phyloP scores from a whole-genome alignment of 768 basidiomycete genomes.

The Tylopilus balloui region DNA sequence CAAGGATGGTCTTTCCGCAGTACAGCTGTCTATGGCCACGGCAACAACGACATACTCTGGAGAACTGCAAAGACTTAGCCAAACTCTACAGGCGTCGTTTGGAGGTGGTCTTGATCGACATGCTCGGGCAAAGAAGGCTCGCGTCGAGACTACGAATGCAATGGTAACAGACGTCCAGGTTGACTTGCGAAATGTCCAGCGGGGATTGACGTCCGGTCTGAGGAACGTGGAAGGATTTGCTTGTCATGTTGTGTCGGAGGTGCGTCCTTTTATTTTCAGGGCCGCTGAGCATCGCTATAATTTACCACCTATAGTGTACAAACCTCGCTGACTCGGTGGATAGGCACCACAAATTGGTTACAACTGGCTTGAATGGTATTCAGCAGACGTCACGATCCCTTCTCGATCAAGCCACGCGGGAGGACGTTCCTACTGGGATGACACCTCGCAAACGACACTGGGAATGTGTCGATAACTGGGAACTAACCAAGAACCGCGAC shows the following conservation, averaged over 20 bases:
- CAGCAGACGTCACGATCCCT: conserved; percentile 49
- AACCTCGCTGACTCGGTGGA: conserved; percentile 39
- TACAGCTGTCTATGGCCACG: conserved; percentile 41
- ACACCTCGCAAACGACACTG: conserved; percentile 76
- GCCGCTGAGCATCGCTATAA: neutral
- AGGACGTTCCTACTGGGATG: conserved; percentile 63
- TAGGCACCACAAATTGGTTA: conserved; percentile 41
- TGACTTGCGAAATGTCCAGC: conserved; percentile 49
- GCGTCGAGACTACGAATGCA: conserved; percentile 53
- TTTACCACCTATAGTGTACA: conserved; percentile 35
- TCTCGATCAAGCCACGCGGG: conserved; percentile 52
- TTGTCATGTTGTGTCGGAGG: conserved; percentile 47
- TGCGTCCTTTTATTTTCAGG: conserved; percentile 26
- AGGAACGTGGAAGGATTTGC: conserved; percentile 43
- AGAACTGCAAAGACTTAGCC: conserved; percentile 47
- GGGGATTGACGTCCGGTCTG: conserved; percentile 47
- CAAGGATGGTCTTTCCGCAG: conserved; percentile 38
- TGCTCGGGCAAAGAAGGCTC: conserved; percentile 59
- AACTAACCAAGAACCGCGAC: conserved; percentile 60
- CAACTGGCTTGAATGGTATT: conserved; percentile 43
- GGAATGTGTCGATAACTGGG: conserved; percentile 69
- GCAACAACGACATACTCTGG: conserved; percentile 49
- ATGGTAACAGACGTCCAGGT: conserved; percentile 48
- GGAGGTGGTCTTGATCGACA: conserved; percentile 59
- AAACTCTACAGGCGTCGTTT: conserved; percentile 41